Percentiles rank a stretch among this genome's conserved stretches.
Conservation (phyloP, 1,139 yeast species). For the Sugiyamaella grinbergsii region DNA sequence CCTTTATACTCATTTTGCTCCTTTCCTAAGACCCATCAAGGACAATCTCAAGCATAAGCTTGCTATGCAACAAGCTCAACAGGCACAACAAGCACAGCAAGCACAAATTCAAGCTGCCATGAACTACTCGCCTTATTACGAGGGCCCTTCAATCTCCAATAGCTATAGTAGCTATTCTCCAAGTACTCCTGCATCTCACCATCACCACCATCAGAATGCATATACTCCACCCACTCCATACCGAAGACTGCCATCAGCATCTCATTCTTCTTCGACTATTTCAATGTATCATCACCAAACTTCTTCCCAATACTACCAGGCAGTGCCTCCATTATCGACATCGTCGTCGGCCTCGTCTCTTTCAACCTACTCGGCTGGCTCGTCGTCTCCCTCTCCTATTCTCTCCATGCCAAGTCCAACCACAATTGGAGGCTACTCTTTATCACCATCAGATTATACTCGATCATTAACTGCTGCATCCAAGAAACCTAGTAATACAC, state of each 20-base stretch:
- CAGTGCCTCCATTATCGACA: slow-evolving; percentile 18
- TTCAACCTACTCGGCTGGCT: slow-evolving; percentile 16
- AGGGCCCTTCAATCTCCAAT: not conserved
- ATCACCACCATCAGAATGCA: slow-evolving; percentile 19
- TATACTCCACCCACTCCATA: slow-evolving; percentile 24
- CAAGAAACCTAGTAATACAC: slow-evolving; percentile 2
- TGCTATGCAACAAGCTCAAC: slow-evolving; percentile 12
- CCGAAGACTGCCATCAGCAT: slow-evolving; percentile 6
- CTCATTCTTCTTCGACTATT: no score
- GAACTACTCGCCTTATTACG: slow-evolving; percentile 11
- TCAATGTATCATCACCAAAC: slow-evolving; percentile 7
- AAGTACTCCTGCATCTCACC: not conserved
- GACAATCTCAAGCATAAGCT: slow-evolving; percentile 30
- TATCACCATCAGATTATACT: slow-evolving; percentile 16
- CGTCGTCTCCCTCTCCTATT: slow-evolving; percentile 21
- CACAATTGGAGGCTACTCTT: slow-evolving; percentile 2
- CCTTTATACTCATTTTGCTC: slow-evolving; percentile 65
- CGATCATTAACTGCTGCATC: slow-evolving; percentile 12
- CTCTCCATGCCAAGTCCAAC: slow-evolving; percentile 23
- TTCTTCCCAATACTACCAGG: slow-evolving; percentile 9
- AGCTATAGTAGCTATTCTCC: slow-evolving; percentile 1
- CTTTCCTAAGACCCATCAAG: slow-evolving; percentile 76
- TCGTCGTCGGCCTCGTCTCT: slow-evolving; percentile 23
- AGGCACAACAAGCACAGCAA: slow-evolving; percentile 1
- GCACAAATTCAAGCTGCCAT: slow-evolving; percentile 8